These are phyloP conservation scores for Speleostelium caveatum DNA, from an alignment of 78 protist genomes.

Conservation along the genomic window DNA sequence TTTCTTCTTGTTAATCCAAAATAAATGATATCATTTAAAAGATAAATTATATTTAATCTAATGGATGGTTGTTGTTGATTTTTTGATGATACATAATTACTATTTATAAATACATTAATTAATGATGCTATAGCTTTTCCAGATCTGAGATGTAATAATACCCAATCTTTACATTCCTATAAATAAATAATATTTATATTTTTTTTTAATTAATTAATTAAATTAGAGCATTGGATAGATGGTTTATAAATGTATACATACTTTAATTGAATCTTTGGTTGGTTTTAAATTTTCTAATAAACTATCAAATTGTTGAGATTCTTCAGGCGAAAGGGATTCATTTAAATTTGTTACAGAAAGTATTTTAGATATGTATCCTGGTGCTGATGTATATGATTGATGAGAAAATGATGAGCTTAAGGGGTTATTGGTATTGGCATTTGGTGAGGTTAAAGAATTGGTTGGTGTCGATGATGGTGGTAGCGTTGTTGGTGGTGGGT, in stretches of 20 bases:
- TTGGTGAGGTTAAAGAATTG: neutral
- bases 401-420: neutral
- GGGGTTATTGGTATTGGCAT: neutral
- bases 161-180: conserved; percentile 70
- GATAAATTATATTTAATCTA: conserved; percentile 6
- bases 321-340: conserved; percentile 17
- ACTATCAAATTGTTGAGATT: neutral
- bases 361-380: neutral
- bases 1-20: conserved; percentile 47
- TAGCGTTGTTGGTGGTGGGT: neutral
- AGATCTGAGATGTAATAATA: conserved; percentile 48
- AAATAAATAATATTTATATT: neutral
- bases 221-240: neutral
- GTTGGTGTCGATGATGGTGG: neutral
- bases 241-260: neutral
- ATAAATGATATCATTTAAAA: conserved; percentile 38
- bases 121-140: conserved; percentile 15
- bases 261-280: conserved; percentile 3
- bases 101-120: neutral
- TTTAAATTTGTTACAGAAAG: neutral
- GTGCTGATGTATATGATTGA: neutral
- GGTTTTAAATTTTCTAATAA: conserved; percentile 14
- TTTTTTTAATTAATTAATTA: neutral
- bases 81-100: too few relatives aligned
- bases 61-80: neutral